These are phyloP conservation scores for Mitragyna speciosa DNA, from an alignment of 257 asterid genomes.

Conservation along the genomic window DNA sequence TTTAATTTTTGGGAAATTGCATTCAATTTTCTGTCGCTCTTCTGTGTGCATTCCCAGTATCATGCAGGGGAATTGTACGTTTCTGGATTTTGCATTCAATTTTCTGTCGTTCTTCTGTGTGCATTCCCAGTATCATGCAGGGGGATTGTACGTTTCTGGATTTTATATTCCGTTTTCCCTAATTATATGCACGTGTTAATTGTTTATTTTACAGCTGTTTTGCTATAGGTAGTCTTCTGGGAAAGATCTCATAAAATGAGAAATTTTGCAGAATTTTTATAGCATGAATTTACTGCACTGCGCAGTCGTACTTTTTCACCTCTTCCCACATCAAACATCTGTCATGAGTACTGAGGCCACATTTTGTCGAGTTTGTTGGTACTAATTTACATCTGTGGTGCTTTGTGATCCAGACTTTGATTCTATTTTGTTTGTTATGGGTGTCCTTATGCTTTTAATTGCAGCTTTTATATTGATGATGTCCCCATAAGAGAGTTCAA, in stretches of 20 bases:
- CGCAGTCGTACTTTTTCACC: not conserved
- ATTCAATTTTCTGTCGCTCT: too few relatives aligned
- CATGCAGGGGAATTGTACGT: not conserved
- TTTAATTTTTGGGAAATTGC: not conserved
- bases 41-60: not conserved
- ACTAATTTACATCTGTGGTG: slow-evolving; percentile 4
- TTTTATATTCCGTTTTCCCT: not conserved
- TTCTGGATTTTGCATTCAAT: not conserved
- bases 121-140: not conserved
- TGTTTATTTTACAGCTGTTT: not conserved
- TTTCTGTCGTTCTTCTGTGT: too few relatives aligned
- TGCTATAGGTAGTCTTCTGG: not conserved
- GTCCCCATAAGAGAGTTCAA: slow-evolving; percentile 77
- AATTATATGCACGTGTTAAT: not conserved
- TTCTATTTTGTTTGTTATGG: slow-evolving; percentile 26
- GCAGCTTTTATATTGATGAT: slow-evolving; percentile 77
- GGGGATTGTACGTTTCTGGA: not conserved
- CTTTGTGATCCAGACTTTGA: slow-evolving; percentile 12
- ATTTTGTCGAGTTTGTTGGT: not conserved
- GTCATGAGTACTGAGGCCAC: not conserved
- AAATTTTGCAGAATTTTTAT: not conserved
- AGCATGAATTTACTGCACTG: not conserved
- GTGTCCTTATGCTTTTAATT: slow-evolving; percentile 21
- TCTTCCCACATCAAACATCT: not conserved
- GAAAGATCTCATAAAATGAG: not conserved